phyloP scores from a whole-genome alignment of 78 protist genomes.

The Salpingoeca rosetta region DNA sequence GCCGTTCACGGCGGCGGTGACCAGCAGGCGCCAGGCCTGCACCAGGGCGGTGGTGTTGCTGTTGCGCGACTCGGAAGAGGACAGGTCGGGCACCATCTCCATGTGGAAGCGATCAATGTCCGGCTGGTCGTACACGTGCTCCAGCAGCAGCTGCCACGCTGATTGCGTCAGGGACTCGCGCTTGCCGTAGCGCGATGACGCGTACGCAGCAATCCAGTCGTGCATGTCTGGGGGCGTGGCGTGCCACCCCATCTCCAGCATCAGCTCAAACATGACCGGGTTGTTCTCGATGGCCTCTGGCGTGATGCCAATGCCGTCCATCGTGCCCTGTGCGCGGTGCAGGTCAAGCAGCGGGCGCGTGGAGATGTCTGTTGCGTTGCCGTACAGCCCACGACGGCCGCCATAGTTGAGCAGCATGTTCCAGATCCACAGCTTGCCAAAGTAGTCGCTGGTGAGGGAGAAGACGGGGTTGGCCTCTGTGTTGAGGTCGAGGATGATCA shows the following conservation, averaged over 20 bases:
- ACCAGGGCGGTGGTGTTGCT: too few relatives aligned
- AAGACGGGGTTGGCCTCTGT: slow-evolving; percentile 26
- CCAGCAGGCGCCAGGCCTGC: too few relatives aligned
- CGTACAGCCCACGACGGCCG: slow-evolving; percentile 30
- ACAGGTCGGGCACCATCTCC: too few relatives aligned
- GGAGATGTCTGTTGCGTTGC: neutral
- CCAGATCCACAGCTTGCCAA: slow-evolving; percentile 49
- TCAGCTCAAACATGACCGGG: slow-evolving; percentile 20
- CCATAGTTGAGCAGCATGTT: slow-evolving; percentile 54
- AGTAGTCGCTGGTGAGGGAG: slow-evolving; percentile 12
- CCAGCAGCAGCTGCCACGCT: too few relatives aligned
- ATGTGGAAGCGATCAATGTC: too few relatives aligned
- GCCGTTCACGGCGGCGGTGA: too few relatives aligned
- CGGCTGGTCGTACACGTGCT: too few relatives aligned
- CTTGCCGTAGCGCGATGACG: slow-evolving; percentile 28
- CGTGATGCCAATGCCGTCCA: slow-evolving; percentile 50
- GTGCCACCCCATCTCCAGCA: slow-evolving; percentile 25
- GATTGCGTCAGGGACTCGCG: too few relatives aligned
- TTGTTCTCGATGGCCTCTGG: slow-evolving; percentile 43
- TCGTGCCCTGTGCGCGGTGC: neutral
- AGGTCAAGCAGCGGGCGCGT: neutral
- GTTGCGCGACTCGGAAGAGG: too few relatives aligned
- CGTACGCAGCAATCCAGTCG: slow-evolving; percentile 9
- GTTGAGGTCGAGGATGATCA: slow-evolving; percentile 44
- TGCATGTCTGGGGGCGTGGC: neutral